Conservation (phyloP, 345 rosid genomes). For the Acer campestre region DNA sequence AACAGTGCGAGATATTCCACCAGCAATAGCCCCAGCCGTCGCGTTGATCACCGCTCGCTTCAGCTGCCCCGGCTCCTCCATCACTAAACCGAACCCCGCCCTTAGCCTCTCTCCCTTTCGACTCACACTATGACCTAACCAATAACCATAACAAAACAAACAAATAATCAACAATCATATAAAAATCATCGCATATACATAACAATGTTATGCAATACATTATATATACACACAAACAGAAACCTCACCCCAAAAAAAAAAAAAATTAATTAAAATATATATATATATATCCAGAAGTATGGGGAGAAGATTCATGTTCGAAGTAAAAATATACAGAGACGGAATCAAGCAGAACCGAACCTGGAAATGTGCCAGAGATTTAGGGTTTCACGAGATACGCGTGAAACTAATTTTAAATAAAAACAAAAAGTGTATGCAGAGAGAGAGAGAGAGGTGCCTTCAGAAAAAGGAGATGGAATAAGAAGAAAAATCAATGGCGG, state of each 20-base stretch:
- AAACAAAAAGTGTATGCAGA: neutral
- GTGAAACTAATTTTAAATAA: neutral
- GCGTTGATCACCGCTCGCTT: slow-evolving; percentile 70
- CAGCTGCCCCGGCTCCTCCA: slow-evolving; percentile 75
- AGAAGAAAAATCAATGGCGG: neutral
- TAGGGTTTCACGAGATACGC: slow-evolving; percentile 17
- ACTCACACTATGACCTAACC: slow-evolving; percentile 20
- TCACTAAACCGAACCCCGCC: slow-evolving; percentile 28
- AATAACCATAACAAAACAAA: neutral
- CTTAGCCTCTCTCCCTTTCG: slow-evolving; percentile 11
- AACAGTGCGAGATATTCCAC: slow-evolving; percentile 79
- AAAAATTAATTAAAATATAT: neutral
- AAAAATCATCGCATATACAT: neutral
- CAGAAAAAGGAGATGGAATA: slow-evolving; percentile 7
- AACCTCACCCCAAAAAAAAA: neutral
- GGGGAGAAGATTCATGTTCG: too few species aligned
- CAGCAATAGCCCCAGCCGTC: slow-evolving; percentile 78
- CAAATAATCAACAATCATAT: neutral
- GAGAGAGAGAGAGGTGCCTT: slow-evolving; percentile 9
- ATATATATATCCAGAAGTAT: too few species aligned
- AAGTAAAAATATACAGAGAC: too few species aligned
- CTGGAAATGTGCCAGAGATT: neutral
- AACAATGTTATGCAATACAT: neutral
- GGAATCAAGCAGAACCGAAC: neutral
- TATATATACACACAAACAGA: neutral